Percentiles rank a stretch among this genome's conserved stretches.
These are phyloP conservation scores for Phaseolus coccineus DNA, from an alignment of 331 rosid genomes.

Conservation along the genomic window DNA sequence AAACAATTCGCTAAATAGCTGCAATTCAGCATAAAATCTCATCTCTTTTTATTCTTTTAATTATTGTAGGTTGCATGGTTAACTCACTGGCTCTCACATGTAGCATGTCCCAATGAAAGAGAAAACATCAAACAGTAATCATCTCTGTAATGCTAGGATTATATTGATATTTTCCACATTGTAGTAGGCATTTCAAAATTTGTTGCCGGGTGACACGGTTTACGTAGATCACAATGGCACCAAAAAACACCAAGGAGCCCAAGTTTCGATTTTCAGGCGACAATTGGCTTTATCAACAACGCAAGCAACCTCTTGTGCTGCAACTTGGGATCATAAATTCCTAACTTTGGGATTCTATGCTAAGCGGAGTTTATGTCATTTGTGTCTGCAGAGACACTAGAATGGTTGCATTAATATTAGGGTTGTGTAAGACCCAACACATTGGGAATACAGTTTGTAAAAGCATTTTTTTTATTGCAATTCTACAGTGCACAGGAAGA, in stretches of 20 bases:
- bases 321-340: conserved; percentile 49
- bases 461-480: background rate
- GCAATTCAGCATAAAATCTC: background rate
- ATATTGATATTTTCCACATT: conserved; percentile 19
- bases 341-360: conserved; percentile 48
- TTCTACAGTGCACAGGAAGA: background rate
- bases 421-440: conserved; percentile 32
- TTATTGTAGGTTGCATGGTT: background rate
- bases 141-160: background rate
- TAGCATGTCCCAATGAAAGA: background rate
- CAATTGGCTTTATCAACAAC: conserved; percentile 40
- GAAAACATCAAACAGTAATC: background rate
- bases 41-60: background rate
- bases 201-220: conserved; percentile 27
- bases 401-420: background rate
- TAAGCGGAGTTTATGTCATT: conserved; percentile 47
- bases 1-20: background rate
- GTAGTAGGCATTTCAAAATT: background rate
- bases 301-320: conserved; percentile 45
- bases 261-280: conserved; percentile 19
- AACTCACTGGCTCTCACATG: conserved; percentile 16
- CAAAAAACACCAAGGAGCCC: conserved; percentile 18
- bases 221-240: conserved; percentile 38
- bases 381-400: conserved; percentile 17
- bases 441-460: background rate